Base-by-base conservation (phyloP, 1,139 yeast genomes). In the Pichia sp. region DNA sequence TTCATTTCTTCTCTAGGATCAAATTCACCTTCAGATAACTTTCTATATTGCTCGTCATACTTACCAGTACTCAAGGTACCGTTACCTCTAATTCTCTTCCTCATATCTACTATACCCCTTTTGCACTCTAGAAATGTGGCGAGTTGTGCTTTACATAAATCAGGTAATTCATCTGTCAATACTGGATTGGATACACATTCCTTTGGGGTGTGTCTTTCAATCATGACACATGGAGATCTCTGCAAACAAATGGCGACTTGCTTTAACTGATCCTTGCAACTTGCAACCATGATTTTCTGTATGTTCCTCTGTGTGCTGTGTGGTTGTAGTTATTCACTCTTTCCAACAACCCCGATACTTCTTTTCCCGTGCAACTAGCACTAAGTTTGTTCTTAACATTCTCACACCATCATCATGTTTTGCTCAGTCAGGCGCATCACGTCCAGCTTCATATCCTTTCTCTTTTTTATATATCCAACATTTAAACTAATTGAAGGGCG, bases 221-320 rank as follows among this genome's bases (percentile, higher is more conserved):
- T 74, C 67, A 91, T 73, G 42, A 91, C 98, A 63, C 98, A 91
- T 14, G 97, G 97, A 5, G 97, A 88, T 60, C 96, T 72, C 61
- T 91, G 98, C 37, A 91, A 71, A 59, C 98, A 91, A 20, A 91
- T 81, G 7, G 97, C 97, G 48, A 91, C 87, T 14, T 95, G 95
- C 55, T 78, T 86, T 56, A 88, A 77, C 57, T 89, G 93, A 62
- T 91, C 98, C 56, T 85, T 82, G 63, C 98, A 91, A 71, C 62
- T 58, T 24, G 63, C 63, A 38, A 56, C 62, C 63, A 59, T 57
- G 13, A 6, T n/a, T n/a, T n/a, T n/a, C 8, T 6, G 8, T 20
- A 6, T 14, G 18, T 16, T 28, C n/a, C 11, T 14, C 5, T 15
- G 13, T 11, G 25, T 5, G 21, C 10, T 14, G 13, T 8, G 14